Conservation (phyloP, 441 rosid species). For the Corymbia citriodora region DNA sequence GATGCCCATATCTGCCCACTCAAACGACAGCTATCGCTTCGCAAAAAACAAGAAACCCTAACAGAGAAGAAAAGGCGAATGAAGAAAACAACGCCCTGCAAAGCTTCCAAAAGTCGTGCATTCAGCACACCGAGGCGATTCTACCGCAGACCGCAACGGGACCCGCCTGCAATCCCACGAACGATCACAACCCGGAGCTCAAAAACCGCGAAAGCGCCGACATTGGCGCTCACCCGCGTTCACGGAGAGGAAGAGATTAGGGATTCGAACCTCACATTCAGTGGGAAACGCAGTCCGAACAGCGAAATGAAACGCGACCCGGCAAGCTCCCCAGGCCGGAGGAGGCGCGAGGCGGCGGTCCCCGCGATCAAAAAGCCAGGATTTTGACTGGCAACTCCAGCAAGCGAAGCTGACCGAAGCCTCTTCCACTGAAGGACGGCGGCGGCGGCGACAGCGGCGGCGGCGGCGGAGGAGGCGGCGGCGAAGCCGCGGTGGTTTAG, state of each 20-base stretch:
- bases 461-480: neutral
- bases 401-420: neutral
- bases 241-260: neutral
- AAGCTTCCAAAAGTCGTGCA: neutral
- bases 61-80: neutral
- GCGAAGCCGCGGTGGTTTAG: neutral
- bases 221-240: neutral
- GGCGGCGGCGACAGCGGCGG: no score
- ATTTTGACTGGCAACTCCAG: neutral
- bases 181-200: neutral
- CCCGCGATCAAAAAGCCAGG: neutral
- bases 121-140: neutral
- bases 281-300: neutral
- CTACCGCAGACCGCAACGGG: neutral
- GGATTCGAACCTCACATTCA: neutral
- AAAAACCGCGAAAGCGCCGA: neutral
- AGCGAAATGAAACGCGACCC: neutral
- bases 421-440: neutral
- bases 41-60: neutral
- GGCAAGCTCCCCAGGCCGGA: neutral
- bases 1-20: neutral
- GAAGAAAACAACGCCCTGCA: neutral
- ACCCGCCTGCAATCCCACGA: neutral
- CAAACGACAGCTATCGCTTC: neutral
- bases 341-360: neutral